A percentile compares a stretch with the other conserved stretches of the same genome.
phyloP scores from a whole-genome alignment of 140 eudicot species.

The Oenanthe javanica region DNA sequence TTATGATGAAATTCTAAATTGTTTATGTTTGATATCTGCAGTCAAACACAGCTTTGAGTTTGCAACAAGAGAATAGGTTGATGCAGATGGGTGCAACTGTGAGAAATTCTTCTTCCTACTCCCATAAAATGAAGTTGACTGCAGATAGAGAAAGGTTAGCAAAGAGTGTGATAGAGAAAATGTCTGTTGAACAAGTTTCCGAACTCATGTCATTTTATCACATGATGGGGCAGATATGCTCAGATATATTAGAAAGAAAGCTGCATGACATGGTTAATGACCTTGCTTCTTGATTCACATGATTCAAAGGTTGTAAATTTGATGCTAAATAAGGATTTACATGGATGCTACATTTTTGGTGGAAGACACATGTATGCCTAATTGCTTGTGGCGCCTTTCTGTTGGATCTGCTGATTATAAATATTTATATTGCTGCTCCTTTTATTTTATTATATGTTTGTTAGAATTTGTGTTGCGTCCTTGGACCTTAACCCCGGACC shows the following conservation, averaged over 20 bases:
- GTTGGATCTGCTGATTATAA: not conserved
- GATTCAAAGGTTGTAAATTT: not conserved
- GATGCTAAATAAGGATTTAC: not conserved
- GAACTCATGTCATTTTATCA: slow-evolving; percentile 65
- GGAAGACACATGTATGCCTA: not conserved
- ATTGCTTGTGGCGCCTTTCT: not conserved
- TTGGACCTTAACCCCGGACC: not conserved
- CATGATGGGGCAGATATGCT: slow-evolving; percentile 71
- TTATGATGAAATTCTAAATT: not conserved
- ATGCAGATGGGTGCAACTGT: slow-evolving; percentile 94
- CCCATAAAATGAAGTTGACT: slow-evolving; percentile 41
- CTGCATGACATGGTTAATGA: slow-evolving; percentile 45
- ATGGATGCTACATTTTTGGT: not conserved
- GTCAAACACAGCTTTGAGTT: slow-evolving; percentile 72
- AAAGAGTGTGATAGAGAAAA: slow-evolving; percentile 58
- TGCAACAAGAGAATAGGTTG: slow-evolving; percentile 69
- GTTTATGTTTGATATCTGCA: slow-evolving; percentile 15
- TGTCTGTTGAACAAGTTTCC: slow-evolving; percentile 67
- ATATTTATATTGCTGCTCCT: not conserved
- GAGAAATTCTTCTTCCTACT: slow-evolving; percentile 52
- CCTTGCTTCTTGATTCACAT: slow-evolving; percentile 20
- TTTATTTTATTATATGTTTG: not conserved
- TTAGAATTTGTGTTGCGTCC: not conserved
- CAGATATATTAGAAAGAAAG: slow-evolving; percentile 61
- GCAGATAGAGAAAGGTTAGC: slow-evolving; percentile 62